Percentiles rank a stretch among this genome's conserved stretches.
Conservation (phyloP, 257 asterid genomes). For the Leonotis leonurus region DNA sequence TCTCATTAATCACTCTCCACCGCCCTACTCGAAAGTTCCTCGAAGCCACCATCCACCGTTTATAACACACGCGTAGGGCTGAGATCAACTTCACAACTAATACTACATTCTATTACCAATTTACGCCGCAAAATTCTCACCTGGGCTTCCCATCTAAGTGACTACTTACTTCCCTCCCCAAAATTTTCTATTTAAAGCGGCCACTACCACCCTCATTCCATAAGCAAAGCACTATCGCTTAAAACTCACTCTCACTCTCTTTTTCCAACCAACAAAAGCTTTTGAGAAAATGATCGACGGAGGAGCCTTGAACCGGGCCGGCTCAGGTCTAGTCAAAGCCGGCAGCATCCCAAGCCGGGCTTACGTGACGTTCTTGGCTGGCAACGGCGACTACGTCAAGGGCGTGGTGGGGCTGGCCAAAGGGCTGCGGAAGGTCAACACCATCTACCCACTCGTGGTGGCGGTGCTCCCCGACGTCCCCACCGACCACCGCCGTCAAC, state of each 20-base stretch:
- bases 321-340: constrained; percentile 32
- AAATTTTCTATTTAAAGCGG: constrained; percentile 17
- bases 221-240: neutral
- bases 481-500: constrained; percentile 41
- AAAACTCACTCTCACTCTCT: neutral
- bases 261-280: neutral
- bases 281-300: neutral
- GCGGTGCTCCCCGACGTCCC: constrained; percentile 53
- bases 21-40: constrained; percentile 14
- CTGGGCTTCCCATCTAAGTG: too few relatives aligned
- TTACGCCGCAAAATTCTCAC: neutral
- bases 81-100: neutral
- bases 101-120: neutral
- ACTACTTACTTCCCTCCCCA: too few relatives aligned
- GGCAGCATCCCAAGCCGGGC: constrained; percentile 40
- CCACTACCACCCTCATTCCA: neutral
- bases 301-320: constrained; percentile 13
- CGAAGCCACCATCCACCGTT: neutral
- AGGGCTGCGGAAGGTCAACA: constrained; percentile 36
- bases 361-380: constrained; percentile 49
- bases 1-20: neutral
- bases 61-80: constrained; percentile 3
- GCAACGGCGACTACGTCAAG: constrained; percentile 46
- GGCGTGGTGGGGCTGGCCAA: constrained; percentile 53
- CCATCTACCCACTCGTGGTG: constrained; percentile 45